Evolutionary conservation across 768 basidiomycete genomes (phyloP).

Genomic region (Agaricus sinodeliciosus): DNA sequence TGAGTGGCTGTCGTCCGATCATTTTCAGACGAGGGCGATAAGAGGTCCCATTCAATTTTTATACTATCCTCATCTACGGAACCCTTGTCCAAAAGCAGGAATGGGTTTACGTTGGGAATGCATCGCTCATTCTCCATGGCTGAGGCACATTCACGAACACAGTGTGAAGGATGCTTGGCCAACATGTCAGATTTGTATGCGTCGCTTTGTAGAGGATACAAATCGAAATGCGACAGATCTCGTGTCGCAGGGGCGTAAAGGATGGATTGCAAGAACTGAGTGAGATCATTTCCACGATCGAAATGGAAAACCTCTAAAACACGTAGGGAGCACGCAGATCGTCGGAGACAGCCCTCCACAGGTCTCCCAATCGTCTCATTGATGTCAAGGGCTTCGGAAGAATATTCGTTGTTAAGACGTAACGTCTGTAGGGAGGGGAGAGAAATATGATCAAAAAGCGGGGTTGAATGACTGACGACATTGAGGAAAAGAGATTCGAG

Average conservation of each 20-base stretch:
- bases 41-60: not conserved
- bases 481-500: not conserved
- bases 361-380: not conserved
- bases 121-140: not conserved
- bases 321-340: not conserved
- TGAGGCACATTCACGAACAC: not conserved
- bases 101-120: too few relatives aligned
- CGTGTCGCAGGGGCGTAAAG: not conserved
- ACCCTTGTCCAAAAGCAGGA: too few relatives aligned
- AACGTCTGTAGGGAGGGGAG: not conserved
- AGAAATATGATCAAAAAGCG: not conserved
- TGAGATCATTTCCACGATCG: not conserved
- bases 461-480: not conserved
- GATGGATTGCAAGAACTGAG: not conserved
- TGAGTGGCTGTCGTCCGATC: not conserved
- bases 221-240: not conserved
- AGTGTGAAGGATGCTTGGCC: not conserved
- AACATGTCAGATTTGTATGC: not conserved
- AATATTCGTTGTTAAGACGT: not conserved
- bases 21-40: not conserved
- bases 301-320: not conserved
- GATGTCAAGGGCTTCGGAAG: not conserved
- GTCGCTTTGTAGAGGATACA: not conserved
- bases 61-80: not conserved
- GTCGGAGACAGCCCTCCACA: not conserved